Base-by-base conservation (phyloP, 805 yeast genomes). In the Sungouiella blattae region DNA sequence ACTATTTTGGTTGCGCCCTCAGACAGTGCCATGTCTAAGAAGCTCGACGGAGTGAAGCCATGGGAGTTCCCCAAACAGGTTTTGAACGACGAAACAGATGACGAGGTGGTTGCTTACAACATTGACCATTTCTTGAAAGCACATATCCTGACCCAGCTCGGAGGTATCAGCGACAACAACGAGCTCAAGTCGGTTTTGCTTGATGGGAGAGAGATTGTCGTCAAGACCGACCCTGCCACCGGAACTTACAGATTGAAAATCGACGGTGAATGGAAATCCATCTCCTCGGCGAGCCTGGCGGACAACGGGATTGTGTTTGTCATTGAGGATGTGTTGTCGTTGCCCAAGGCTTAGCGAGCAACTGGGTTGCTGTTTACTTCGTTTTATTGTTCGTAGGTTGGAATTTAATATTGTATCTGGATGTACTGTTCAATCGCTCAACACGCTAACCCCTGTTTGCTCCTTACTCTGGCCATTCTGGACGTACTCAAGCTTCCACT, bases 61-160 rank as follows among this genome's bases (percentile, higher is more conserved):
- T 87, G 95, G 95, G 81, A 82, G 52, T 87, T 82, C 57, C 95
- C 95, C 0, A 55, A 52, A 6, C 49, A 64, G 4, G 63, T 77
- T 11, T 66, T 65, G 15, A 67, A 62, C 5, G 62, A 57, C 21
- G 53, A 55, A 1, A 49, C 52, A 15, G 51, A 57, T 17, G 52
- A 47, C 16, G 71, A 69, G 24, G 60, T 71, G 0, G 70, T 78
- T 4, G 53, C 62, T 14, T 50, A 62, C 11, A 87, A 87, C 55
- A 57, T 82, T 23, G 57, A 69, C 35, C 63, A 64, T 40, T 87
- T 83, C 47, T 69, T 86, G 18, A 65, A 73, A 39, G 73, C 80
- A 26, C 95, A 87, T 55, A 61, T 83, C 1, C 20, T 32, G 23
- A 28, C 40, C 6, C 28, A 33, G 18, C 24, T 23, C 12, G 35